Evolutionary conservation across 352 stramenopile species (phyloP).

Genomic region (Phytophthora tubulina): DNA sequence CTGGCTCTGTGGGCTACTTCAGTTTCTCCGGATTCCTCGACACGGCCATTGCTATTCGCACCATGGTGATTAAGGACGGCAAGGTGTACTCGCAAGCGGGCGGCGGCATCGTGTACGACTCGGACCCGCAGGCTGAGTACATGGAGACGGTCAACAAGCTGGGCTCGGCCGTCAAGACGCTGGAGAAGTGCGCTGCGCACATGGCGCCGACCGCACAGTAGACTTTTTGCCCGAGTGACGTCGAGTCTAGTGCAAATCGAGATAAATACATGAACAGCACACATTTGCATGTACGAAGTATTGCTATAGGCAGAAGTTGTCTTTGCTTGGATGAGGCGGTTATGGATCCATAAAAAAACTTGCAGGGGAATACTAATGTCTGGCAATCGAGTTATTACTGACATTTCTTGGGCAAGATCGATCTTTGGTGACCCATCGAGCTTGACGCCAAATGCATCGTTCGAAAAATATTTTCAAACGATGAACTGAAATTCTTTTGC

Average conservation of each 20-base stretch:
- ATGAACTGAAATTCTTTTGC: too few species aligned
- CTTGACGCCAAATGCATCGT: too few species aligned
- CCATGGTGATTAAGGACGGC: slow-evolving; percentile 83
- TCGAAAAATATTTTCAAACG: too few species aligned
- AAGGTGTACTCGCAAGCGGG: slow-evolving; percentile 89
- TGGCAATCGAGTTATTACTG: too few species aligned
- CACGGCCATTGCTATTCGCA: slow-evolving; percentile 91
- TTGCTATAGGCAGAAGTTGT: too few species aligned
- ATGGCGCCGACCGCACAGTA: slow-evolving; percentile 46
- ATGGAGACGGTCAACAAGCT: slow-evolving; percentile 92
- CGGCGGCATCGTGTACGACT: slow-evolving; percentile 92
- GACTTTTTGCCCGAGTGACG: slow-evolving; percentile 1
- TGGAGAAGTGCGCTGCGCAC: slow-evolving; percentile 80
- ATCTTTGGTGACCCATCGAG: too few species aligned
- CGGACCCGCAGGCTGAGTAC: slow-evolving; percentile 87
- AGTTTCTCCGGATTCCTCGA: slow-evolving; percentile 89
- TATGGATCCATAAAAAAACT: too few species aligned
- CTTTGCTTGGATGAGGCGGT: too few species aligned
- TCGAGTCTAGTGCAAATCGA: slow-evolving; percentile 15
- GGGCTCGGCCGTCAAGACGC: slow-evolving; percentile 81
- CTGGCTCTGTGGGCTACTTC: slow-evolving; percentile 89
- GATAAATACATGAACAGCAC: slow-evolving; percentile 22
- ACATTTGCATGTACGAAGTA: slow-evolving; percentile 9
- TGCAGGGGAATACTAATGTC: too few species aligned
- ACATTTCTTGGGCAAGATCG: too few species aligned